Percentiles rank a stretch among this genome's conserved stretches.
phyloP scores from a whole-genome alignment of 2,329 filamentous ascomycete genomes.

The Pseudogymnoascus sp. region DNA sequence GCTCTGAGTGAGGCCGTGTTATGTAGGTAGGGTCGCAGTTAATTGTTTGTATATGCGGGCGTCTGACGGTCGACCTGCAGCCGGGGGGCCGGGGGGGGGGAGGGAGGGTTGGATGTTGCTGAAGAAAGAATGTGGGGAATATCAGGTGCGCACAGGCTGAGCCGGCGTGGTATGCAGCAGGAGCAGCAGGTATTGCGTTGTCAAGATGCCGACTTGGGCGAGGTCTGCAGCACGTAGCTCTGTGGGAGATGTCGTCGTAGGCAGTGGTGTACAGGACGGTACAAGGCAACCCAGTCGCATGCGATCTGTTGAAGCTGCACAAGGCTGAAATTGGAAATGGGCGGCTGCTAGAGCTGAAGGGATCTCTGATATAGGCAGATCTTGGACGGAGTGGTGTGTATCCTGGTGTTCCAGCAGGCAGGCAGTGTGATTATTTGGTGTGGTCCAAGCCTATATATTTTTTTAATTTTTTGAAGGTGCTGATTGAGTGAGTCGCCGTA shows the following conservation, averaged over 20 bases:
- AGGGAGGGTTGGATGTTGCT: too few relatives aligned
- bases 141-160: conserved; percentile 8
- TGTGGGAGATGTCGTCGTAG: background rate
- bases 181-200: background rate
- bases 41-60: background rate
- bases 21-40: background rate
- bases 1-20: background rate
- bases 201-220: conserved; percentile 1
- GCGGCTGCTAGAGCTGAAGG: background rate
- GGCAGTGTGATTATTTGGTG: background rate
- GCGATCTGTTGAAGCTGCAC: background rate
- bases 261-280: background rate
- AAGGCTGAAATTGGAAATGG: conserved; percentile 4
- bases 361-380: conserved; percentile 5
- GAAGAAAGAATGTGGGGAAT: conserved; percentile 5
- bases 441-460: background rate
- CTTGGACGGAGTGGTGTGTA: background rate
- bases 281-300: background rate
- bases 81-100: background rate
- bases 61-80: conserved; percentile 3
- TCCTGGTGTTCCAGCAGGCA: conserved; percentile 6
- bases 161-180: conserved; percentile 8
- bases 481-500: conserved; percentile 1
- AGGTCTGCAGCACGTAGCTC: background rate
- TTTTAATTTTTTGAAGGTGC: background rate